Percentiles rank a stretch among this genome's conserved stretches.
These are phyloP conservation scores for Rhizoclosmatium sp. DNA, from an alignment of 192 early-diverging fungal species.

Conservation along the genomic window DNA sequence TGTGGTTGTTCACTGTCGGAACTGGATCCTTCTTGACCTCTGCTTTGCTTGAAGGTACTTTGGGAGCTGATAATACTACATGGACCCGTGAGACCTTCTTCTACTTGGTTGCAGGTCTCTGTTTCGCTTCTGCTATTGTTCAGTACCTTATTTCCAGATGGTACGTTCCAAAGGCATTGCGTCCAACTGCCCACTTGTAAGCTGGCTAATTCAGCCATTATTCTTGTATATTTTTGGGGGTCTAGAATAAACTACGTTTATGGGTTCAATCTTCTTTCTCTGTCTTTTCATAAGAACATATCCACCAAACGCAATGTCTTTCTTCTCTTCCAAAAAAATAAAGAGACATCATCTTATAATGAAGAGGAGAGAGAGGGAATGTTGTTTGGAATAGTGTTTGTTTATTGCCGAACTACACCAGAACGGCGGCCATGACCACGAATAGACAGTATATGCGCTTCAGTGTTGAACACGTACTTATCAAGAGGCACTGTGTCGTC, in stretches of 20 bases:
- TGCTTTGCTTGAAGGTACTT: background rate
- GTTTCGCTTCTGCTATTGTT: constrained; percentile 43
- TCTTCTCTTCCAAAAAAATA: too few relatives aligned
- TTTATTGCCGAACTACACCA: too few relatives aligned
- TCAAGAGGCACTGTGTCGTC: constrained; percentile 72
- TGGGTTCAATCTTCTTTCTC: too few relatives aligned
- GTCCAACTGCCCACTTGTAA: constrained; percentile 21
- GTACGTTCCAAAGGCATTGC: constrained; percentile 54
- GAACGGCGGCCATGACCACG: constrained; percentile 40
- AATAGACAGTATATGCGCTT: constrained; percentile 83
- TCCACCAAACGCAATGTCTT: too few relatives aligned
- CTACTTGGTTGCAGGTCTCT: constrained; percentile 44
- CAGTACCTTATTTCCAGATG: constrained; percentile 54
- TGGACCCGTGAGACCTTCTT: constrained; percentile 37
- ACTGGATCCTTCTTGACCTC: constrained; percentile 46
- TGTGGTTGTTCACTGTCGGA: constrained; percentile 63
- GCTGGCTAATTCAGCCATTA: too few relatives aligned
- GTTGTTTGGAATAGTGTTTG: too few relatives aligned
- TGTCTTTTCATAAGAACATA: too few relatives aligned
- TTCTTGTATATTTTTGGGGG: too few relatives aligned
- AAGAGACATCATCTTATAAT: too few relatives aligned
- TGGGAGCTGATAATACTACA: constrained; percentile 19
- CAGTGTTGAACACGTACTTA: constrained; percentile 93
- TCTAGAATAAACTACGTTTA: too few relatives aligned
- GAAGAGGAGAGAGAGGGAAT: too few relatives aligned